Base-by-base conservation (phyloP, 345 rosid genomes). In the Excoecaria agallocha region DNA sequence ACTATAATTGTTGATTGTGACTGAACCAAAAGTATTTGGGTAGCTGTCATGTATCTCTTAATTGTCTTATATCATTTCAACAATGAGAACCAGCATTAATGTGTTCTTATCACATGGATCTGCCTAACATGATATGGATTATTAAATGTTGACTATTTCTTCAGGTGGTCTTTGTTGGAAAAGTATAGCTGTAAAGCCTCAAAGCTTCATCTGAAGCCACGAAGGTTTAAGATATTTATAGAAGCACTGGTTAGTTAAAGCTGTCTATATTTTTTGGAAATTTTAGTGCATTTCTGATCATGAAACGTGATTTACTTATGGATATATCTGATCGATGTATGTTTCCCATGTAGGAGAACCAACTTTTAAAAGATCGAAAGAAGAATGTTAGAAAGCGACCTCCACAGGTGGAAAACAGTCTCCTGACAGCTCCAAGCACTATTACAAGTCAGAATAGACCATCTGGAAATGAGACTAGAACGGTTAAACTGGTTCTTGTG, bases 161-260 rank as follows among this genome's bases (percentile, higher is more conserved):
- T 63, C 85, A 96, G 99, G 99, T 96, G 99, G 98, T 91, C 99
- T 79, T 86, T 96, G 76, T 83, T 96, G 84, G 99, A 93, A 83
- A 96, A 93, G 80, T 90, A 96, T 80, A 93, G 97, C 81, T 96
- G 96, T 84, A 93, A 92, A 87, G 98, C 98, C 78, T 96, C 99
- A 76, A 96, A 96, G 85, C 98, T 96, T 86, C 99, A 93, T 82
- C 81, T 91, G 71, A 96, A 91, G 85, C 99, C 98, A 2, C 89
- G 99, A 74, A 88, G 98, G 82, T 93, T 91, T 78, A 96, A 96
- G 86, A 81, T 91, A 76, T 96, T 96, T 82, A 59, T 93, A 78
- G 99, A 96, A 81, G 93, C 98, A 70, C 85, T 96, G 98, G 99
- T 96, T 73, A 89, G 98, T 87, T 76, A 70, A 63, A 58, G 50